Base-by-base conservation (phyloP, 768 basidiomycete genomes). In the Tephrocybe sp. region DNA sequence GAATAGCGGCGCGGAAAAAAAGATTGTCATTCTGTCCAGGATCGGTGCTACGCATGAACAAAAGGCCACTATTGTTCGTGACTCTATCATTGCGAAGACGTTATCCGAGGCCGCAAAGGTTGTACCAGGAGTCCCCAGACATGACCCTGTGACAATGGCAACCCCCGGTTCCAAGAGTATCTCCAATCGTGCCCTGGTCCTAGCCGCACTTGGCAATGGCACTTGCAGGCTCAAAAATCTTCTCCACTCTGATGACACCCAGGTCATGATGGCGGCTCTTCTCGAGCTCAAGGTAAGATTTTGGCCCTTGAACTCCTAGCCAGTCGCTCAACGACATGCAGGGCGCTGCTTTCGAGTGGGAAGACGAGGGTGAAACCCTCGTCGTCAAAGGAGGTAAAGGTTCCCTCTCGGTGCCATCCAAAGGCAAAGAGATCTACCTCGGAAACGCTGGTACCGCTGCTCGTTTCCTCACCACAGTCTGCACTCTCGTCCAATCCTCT, bases 371-470 rank as follows among this genome's bases (percentile, higher is more conserved):
- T 6, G 95, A 98, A 64, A 96, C 93, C 0, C 79, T 99, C 24
- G 85, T 98, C 36, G 95, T 99, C 19, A 71, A 84, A 49, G 96
- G 97, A 30, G 94, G 93, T 11, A 74, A 79, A 52, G 97, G 97
- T 5, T 74, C 73, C 9, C 82, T 99, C 21, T 75, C 83, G 1
- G 81, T 89, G 2, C 95, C 96, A 8, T 71, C 77, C 0, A 79
- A 82, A 47, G 88, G 85, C 51, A 93, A 90, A 64, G 89, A 97
- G 61, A 70, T 99, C 40, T 99, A 98, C 69, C 87, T 99, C 35
- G 89, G 91, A 36, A 99, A 98, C 62, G 97, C 97, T 12, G 97
- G 97, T 19, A 99, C 97, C 4, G 96, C 97, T 19, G 92, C 94
- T 9, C 91, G 97, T 28, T 98, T 99, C 84, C 79, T 99, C 47